Evolutionary conservation across 768 basidiomycete genomes (phyloP).

Genomic region (Suillus ampliporus): DNA sequence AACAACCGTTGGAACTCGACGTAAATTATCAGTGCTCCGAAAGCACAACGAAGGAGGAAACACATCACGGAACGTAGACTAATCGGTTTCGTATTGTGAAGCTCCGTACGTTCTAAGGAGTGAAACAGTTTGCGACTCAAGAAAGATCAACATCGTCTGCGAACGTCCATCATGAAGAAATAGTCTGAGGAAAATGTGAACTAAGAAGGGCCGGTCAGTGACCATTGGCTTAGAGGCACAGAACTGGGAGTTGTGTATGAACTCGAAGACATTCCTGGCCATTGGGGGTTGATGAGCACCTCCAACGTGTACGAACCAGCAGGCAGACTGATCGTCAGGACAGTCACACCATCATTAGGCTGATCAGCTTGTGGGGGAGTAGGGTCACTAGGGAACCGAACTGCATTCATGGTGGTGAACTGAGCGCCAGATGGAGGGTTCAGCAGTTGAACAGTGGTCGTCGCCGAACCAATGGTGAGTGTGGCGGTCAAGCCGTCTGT

Average conservation of each 20-base stretch:
- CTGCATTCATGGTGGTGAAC: constrained; percentile 62
- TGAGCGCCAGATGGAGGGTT: constrained; percentile 67
- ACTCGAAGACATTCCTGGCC: constrained; percentile 71
- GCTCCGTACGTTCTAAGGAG: constrained; percentile 5
- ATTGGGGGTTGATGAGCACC: constrained; percentile 94
- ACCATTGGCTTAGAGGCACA: constrained; percentile 79
- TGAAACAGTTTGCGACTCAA: neutral
- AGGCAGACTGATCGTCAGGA: constrained; percentile 71
- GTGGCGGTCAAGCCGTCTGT: constrained; percentile 70
- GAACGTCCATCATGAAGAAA: constrained; percentile 9
- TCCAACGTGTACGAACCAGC: constrained; percentile 78
- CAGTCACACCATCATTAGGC: constrained; percentile 77
- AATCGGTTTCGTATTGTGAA: neutral
- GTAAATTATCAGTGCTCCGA: neutral
- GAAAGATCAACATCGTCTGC: constrained; percentile 2
- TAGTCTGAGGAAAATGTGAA: constrained; percentile 8
- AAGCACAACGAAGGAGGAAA: neutral
- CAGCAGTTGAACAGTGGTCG: constrained; percentile 67
- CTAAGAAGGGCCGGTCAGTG: constrained; percentile 70
- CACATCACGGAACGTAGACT: constrained; percentile 4
- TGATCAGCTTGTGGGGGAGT: constrained; percentile 74
- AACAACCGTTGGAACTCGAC: neutral
- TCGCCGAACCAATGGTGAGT: constrained; percentile 72
- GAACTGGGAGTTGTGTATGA: constrained; percentile 66
- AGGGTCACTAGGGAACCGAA: constrained; percentile 65